Evolutionary conservation across 768 basidiomycete genomes (phyloP), one percentile per base, ranked within the genome.

Genomic region (Suillus discolor): DNA sequence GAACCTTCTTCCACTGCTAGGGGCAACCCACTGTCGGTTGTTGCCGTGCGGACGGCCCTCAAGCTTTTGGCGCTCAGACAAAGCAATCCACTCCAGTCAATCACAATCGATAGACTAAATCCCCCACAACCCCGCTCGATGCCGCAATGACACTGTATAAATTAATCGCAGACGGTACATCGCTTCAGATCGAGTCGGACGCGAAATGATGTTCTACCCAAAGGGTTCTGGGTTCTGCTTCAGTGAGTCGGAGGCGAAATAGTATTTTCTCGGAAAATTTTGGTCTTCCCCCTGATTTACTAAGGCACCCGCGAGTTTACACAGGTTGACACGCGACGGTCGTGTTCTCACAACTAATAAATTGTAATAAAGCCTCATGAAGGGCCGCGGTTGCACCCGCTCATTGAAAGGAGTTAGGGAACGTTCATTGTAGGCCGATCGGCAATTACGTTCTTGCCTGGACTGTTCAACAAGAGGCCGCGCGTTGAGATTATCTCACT

Each of bases 261-360:
- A 11, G 25, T 25, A 59, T 41, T 12, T 42, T 11, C 20, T 25
- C 39, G 12, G 20, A 60, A 28, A 60, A 6, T 28, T 60, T 42
- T 28, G 18, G 1, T 42, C 18, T 18, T 18, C 16, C 59, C 41
- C 41, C 59, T 60, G 39, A 42, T 60, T 18, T 42, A 31, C 59
- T 39, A 18, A 39, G 57, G 38, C 11, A 59, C 57, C 25, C 15
- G 4, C 57, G 13, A 38, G 16, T 11, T 28, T 53, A 53, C 31
- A 34, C 54, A 55, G 31, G 54, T 55, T 55, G 36, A 36, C 36
- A 55, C 34, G 34, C 20, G 54, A 55, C 54, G 4, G 25, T 18
- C 9, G 18, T 20, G 18, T 60, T 60, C 59, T 42, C 59, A 60
- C 59, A 60, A 42, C 41, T 42, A 60, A 60, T 60, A 31, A 28